phyloP scores from a whole-genome alignment of 2,329 filamentous ascomycete species.

The Calonectria pauciramosa region DNA sequence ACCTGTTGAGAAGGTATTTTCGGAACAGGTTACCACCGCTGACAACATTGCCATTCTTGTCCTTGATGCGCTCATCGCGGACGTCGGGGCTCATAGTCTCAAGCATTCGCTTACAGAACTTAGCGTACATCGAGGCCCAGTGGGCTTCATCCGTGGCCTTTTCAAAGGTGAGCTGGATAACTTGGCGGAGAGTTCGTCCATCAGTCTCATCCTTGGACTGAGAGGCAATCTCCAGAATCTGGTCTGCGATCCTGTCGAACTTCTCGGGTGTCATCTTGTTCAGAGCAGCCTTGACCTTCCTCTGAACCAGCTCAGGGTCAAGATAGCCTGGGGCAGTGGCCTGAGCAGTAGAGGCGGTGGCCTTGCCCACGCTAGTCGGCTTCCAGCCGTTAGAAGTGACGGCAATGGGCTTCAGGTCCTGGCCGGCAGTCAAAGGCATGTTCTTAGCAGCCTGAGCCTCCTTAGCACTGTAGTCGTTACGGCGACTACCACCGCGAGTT shows the following conservation, averaged over 20 bases:
- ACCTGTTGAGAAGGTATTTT: slow-evolving; percentile 98
- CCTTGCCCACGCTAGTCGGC: slow-evolving; percentile 76
- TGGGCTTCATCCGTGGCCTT: slow-evolving; percentile 99
- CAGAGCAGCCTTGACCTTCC: slow-evolving; percentile 97
- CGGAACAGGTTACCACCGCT: slow-evolving; percentile 95
- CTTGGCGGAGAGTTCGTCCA: slow-evolving; percentile 93
- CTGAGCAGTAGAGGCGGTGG: slow-evolving; percentile 54
- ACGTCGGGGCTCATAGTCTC: slow-evolving; percentile 96
- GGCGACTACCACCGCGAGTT: slow-evolving; percentile 70
- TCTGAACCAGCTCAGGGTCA: slow-evolving; percentile 93
- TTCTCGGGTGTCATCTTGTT: slow-evolving; percentile 99
- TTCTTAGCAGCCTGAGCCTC: slow-evolving; percentile 83
- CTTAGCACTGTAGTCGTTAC: slow-evolving; percentile 66
- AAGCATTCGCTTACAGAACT: slow-evolving; percentile 98
- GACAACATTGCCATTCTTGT: slow-evolving; percentile 90
- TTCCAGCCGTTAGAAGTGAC: slow-evolving; percentile 88
- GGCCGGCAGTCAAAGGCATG: slow-evolving; percentile 91
- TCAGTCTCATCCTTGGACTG: slow-evolving; percentile 97
- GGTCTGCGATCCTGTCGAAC: slow-evolving; percentile 94
- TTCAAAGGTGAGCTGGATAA: slow-evolving; percentile 99
- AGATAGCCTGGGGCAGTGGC: slow-evolving; percentile 69
- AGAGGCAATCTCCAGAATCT: slow-evolving; percentile 91
- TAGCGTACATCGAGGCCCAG: slow-evolving; percentile 99
- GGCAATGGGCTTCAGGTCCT: slow-evolving; percentile 85
- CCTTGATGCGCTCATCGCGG: slow-evolving; percentile 93